Percentiles rank a stretch among this genome's conserved stretches.
Evolutionary conservation across 345 rosid species (phyloP).

Genomic region (Erodium maritimum): DNA sequence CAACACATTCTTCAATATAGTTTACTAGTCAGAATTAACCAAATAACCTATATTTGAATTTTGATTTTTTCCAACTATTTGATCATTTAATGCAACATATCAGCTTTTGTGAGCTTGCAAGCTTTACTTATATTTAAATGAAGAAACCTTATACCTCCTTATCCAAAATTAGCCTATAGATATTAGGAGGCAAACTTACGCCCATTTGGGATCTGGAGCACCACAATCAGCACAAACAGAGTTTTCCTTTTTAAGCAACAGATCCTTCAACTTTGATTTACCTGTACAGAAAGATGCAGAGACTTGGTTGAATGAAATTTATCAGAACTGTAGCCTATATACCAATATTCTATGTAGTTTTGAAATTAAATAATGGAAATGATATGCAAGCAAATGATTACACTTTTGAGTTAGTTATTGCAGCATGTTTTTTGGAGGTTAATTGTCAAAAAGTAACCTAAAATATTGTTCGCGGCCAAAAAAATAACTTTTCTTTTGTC

Average conservation of each 20-base stretch:
- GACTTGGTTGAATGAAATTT: background rate
- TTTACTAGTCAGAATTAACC: conserved; percentile 1
- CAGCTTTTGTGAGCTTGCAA: background rate
- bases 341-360: background rate
- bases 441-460: too few species aligned
- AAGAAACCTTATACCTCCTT: background rate
- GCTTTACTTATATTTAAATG: background rate
- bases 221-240: conserved; percentile 88
- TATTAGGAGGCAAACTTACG: conserved; percentile 47
- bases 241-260: conserved; percentile 68
- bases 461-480: too few species aligned
- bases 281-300: conserved; percentile 27
- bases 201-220: conserved; percentile 99
- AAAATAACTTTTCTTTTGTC: too few species aligned
- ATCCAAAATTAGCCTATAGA: background rate
- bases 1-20: background rate
- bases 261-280: conserved; percentile 61
- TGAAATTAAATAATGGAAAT: background rate
- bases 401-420: too few species aligned
- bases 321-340: background rate
- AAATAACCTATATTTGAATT: background rate
- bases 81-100: background rate
- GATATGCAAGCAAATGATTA: background rate
- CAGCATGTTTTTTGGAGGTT: too few species aligned
- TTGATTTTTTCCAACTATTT: background rate